Base-by-base conservation (phyloP, 2,329 filamentous ascomycete species). In the Talaromyces funiculosus region DNA sequence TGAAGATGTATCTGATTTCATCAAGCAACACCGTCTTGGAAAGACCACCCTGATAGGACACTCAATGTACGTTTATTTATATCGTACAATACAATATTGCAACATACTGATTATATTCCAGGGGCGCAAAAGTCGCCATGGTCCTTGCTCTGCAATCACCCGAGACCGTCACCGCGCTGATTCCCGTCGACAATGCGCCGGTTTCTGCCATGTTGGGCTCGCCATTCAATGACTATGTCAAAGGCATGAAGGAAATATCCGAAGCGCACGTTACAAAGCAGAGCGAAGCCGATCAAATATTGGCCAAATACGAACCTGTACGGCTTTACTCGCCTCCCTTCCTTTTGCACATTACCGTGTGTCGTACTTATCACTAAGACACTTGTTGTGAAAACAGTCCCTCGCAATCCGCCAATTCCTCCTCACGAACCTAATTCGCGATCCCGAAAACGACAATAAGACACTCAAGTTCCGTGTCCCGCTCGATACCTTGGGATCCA, bases 41-140 rank as follows among this genome's bases (percentile, higher is more conserved):
- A 79, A 89, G 29, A 81, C 87, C 1, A 91, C 89, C 0, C 77
- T 97, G 29, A 94, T 97, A 68, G 93, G 93, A 0, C 94, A 97
- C 76, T 96, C 91, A 1, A 97, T 97, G 93, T 90, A 75, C 69
- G 82, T 54, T 12, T 26, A 12, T 54, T 18, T 5, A 26, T 4
- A 12, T 20, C 14, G 2, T 29, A 5, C 24, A 10, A 51, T 18
- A 4, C 9, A 5, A 14, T n/a, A 24, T 22, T 16, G 40, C 22
- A 29, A 33, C n/a, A 29, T 49, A 20, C 18, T 55, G 56, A 45
- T 61, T 65, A 22, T 64, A 4, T 12, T 40, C 31, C n/a, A 89
- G 86, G 88, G 93, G 94, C 64, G 93, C 93, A 51, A 97, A 97
- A 79, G 87, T 89, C 1, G 91, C 90, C 67, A 97, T 97, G 93